Base-by-base conservation (phyloP, 2,329 filamentous ascomycete species). In the Clarireedia monteithiana region DNA sequence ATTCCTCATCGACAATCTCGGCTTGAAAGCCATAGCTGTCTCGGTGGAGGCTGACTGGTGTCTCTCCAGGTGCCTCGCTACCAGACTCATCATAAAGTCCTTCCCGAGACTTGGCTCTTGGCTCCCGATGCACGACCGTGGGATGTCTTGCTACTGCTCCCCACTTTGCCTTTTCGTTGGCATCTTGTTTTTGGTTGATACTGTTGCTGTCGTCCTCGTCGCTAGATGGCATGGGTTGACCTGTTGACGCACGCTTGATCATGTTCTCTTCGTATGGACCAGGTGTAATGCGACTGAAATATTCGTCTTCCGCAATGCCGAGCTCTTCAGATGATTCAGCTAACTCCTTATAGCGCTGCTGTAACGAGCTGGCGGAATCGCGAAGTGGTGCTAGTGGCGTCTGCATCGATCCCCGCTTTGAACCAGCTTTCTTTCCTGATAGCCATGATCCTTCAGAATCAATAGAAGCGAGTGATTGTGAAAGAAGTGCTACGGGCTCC, bases 401-500 rank as follows among this genome's bases (percentile, higher is more conserved):
- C 67, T 76, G 68, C 55, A 75, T 67, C 61, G 76, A 75, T 30
- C 72, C 70, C 61, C 75, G 71, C 65, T 75, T 76, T 62, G 76
- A 78, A 50, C 71, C 72, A 61, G 74, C 55, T 62, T 72, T 71
- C 56, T 85, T 84, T 15, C 92, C 91, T 3, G 91, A 94, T 46
- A 99, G 83, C 94, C 94, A 99, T 0, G 91, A 96, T 4, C 82
- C 94, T 73, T 99, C 94, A 0, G 91, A 96, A 67, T 96, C 94
- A 58, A 97, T 89, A 0, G 91, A 96, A 2, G 91, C 94, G 17
- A 97, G 78, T 0, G 92, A 97, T 70, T 91, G 86, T 30, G 91
- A 89, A 67, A 91, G 72, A 39, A 60, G 80, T 65, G 51, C 68
- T 62, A 51, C 69, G 38, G 74, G 78, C 62, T 78, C 84, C 17